These are phyloP conservation scores for Aureobasidium sp. DNA, from an alignment of 2,329 filamentous ascomycete species.

Conservation along the genomic window DNA sequence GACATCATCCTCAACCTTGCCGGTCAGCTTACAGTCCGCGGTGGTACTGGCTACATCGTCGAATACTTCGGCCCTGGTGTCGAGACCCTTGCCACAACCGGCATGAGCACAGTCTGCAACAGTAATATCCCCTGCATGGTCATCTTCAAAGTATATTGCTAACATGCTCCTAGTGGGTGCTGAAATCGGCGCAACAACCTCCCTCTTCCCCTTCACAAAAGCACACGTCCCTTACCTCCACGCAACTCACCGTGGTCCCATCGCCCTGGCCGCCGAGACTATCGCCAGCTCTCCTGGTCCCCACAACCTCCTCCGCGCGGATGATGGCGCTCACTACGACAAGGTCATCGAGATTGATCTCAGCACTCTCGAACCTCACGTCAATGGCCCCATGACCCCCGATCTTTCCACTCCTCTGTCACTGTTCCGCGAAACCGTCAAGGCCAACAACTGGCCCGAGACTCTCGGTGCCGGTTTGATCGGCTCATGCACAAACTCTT, in stretches of 20 bases:
- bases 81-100: slow-evolving; percentile 80
- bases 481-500: slow-evolving; percentile 97
- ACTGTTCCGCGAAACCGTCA: slow-evolving; percentile 76
- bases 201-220: slow-evolving; percentile 84
- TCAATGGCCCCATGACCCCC: slow-evolving; percentile 95
- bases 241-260: slow-evolving; percentile 69
- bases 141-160: slow-evolving; percentile 65
- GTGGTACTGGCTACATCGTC: slow-evolving; percentile 89
- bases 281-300: slow-evolving; percentile 53
- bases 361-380: slow-evolving; percentile 82
- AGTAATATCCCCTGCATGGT: slow-evolving; percentile 45
- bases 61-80: slow-evolving; percentile 87
- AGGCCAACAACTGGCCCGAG: slow-evolving; percentile 81
- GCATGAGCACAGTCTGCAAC: slow-evolving; percentile 87
- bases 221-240: slow-evolving; percentile 79
- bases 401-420: slow-evolving; percentile 91
- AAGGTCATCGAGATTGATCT: slow-evolving; percentile 86
- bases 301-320: slow-evolving; percentile 65
- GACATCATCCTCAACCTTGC: slow-evolving; percentile 89
- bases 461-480: slow-evolving; percentile 90
- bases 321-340: slow-evolving; percentile 80
- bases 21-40: slow-evolving; percentile 77
- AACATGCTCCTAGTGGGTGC: slow-evolving; percentile 63
- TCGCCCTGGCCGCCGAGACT: slow-evolving; percentile 60
- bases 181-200: slow-evolving; percentile 93